These are phyloP conservation scores for Spencermartinsiella europaea DNA, from an alignment of 805 yeast species.

Conservation along the genomic window DNA sequence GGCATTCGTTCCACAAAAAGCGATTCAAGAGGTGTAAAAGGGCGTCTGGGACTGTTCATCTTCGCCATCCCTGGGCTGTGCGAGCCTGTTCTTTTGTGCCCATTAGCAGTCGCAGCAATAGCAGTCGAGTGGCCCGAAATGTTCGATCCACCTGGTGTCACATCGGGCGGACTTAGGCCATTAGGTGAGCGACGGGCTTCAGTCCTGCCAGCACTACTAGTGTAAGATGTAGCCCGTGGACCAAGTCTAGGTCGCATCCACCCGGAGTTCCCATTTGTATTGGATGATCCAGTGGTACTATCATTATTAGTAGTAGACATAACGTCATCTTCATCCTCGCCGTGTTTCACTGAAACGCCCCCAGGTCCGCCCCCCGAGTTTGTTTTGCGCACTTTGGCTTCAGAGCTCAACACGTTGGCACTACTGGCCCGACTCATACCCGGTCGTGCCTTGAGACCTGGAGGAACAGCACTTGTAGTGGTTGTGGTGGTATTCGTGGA, in stretches of 20 bases:
- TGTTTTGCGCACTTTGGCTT: not conserved
- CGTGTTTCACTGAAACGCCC: not conserved
- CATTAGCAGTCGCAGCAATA: not conserved
- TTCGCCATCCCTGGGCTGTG: slow-evolving; percentile 16
- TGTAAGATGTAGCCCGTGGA: not conserved
- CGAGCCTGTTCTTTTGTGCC: slow-evolving; percentile 14
- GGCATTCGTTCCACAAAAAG: not conserved
- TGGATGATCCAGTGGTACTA: not conserved
- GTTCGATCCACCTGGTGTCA: slow-evolving; percentile 12
- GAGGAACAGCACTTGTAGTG: not conserved
- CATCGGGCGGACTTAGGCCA: slow-evolving; percentile 1
- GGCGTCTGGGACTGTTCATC: slow-evolving; percentile 1
- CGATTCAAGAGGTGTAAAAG: not conserved
- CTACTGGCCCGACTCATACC: not conserved
- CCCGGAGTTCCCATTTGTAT: not conserved
- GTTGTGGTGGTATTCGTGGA: too few species aligned
- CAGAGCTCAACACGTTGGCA: not conserved
- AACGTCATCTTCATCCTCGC: not conserved
- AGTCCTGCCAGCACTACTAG: not conserved
- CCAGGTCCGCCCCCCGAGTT: not conserved
- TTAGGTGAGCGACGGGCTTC: not conserved
- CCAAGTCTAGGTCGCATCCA: not conserved
- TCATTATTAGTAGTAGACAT: not conserved
- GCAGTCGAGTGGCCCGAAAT: not conserved
- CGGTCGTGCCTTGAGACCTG: not conserved